Evolutionary conservation across 148 eudicot genomes (phyloP), one percentile per base, ranked within the genome.

Genomic region (Fagopyrum esculentum): DNA sequence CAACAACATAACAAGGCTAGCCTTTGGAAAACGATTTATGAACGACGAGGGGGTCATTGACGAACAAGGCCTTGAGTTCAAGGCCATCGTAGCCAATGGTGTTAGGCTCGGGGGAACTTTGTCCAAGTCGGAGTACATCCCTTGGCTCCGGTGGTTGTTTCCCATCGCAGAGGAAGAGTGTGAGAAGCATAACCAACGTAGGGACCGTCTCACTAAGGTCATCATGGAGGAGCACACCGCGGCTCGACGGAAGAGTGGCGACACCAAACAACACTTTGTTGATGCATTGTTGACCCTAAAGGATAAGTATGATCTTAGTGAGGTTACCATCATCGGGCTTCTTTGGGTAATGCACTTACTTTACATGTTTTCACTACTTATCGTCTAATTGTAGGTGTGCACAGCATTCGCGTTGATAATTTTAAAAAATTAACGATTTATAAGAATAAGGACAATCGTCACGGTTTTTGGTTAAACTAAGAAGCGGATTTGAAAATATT

Each of bases 181-280:
- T 46, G 85, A 76, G 9, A 74, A 84, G 73, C 93, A 90, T 48
- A 83, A 86, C 16, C 85, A 83, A 1, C 85, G 86, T 0, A 74
- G 86, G 46, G 90, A 86, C 44, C 78, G 83, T 0, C 88, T 90
- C 75, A 90, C 98, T 7, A 74, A 84, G 64, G 83, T 79, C 59
- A 92, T 92, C 84, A 89, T 92, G 91, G 87, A 89, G 59, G 96
- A 90, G 72, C 98, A 90, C 78, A 78, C 90, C 15, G 72, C 75
- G 3, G 86, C 88, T 30, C 77, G 89, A 46, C 60, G 77, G 9
- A 82, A 80, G 66, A 84, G 78, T 9, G 91, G 88, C 0, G 85
- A 77, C 6, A 80, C 79, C 16, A 88, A 92, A 77, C 88, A 88
- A 63, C 97, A 90, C 76, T 92, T 92, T 79, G 93, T 92, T 44